Percentiles rank a stretch among this genome's conserved stretches.
phyloP scores from a whole-genome alignment of 2,329 filamentous ascomycete genomes.

The Aureobasidium mangrovei region DNA sequence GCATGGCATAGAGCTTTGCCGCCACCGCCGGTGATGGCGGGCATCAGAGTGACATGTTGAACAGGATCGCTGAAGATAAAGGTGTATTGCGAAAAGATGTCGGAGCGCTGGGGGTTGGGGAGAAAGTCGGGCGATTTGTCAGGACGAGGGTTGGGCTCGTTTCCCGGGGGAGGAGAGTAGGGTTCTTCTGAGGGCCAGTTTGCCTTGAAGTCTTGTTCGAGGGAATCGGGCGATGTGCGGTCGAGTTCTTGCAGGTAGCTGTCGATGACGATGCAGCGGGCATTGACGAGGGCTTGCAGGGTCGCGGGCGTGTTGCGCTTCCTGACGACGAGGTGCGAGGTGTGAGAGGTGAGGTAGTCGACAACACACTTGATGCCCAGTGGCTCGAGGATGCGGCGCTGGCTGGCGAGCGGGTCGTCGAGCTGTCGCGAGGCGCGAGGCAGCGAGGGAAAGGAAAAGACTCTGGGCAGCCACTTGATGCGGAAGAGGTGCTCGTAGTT shows the following conservation, averaged over 20 bases:
- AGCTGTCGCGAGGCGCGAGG: slow-evolving; percentile 43
- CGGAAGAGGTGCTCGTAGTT: slow-evolving; percentile 47
- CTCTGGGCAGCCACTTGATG: slow-evolving; percentile 68
- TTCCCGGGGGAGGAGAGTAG: slow-evolving; percentile 64
- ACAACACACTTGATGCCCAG: slow-evolving; percentile 80
- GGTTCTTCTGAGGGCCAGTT: slow-evolving; percentile 69
- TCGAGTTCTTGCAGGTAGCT: slow-evolving; percentile 49
- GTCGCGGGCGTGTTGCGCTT: slow-evolving; percentile 87
- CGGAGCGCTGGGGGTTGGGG: slow-evolving; percentile 56
- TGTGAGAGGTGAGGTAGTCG: slow-evolving; percentile 60
- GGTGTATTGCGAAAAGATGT: slow-evolving; percentile 76
- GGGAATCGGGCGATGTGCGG: slow-evolving; percentile 24
- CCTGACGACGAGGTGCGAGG: slow-evolving; percentile 80
- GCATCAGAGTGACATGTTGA: slow-evolving; percentile 68
- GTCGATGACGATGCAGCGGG: slow-evolving; percentile 64
- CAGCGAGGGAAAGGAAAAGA: slow-evolving; percentile 73
- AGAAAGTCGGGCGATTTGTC: slow-evolving; percentile 54
- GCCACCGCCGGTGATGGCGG: slow-evolving; percentile 66
- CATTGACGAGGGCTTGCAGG: slow-evolving; percentile 77
- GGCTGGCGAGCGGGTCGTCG: slow-evolving; percentile 50
- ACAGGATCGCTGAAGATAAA: slow-evolving; percentile 75
- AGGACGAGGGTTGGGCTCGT: slow-evolving; percentile 60
- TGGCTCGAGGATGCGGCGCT: slow-evolving; percentile 62
- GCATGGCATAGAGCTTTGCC: slow-evolving; percentile 70
- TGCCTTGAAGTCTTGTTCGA: slow-evolving; percentile 72